Conservation (phyloP, 257 asterid species). For the Jacaranda mimosifolia region DNA sequence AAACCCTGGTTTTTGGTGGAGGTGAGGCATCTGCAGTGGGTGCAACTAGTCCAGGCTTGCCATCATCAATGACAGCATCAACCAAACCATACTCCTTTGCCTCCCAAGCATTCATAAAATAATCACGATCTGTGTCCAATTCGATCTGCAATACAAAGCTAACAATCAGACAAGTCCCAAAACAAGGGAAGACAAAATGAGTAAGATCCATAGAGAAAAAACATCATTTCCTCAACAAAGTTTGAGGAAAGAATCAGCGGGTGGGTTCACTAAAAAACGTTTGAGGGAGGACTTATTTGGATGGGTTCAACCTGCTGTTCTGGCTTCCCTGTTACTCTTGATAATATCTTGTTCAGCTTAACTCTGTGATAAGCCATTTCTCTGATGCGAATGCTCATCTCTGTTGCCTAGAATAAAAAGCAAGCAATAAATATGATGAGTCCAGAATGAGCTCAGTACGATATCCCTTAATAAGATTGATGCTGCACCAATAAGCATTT, state of each 20-base stretch:
- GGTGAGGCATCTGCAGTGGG: slow-evolving; percentile 68
- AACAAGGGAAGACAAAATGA: neutral
- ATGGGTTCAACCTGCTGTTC: slow-evolving; percentile 65
- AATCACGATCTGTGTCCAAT: slow-evolving; percentile 79
- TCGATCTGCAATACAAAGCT: slow-evolving; percentile 57
- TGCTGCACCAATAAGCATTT: neutral
- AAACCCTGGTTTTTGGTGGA: slow-evolving; percentile 81
- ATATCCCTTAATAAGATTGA: neutral
- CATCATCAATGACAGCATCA: slow-evolving; percentile 91
- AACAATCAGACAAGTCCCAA: neutral
- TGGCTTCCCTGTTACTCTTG: slow-evolving; percentile 87
- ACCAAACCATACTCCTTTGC: slow-evolving; percentile 91
- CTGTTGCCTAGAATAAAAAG: slow-evolving; percentile 66
- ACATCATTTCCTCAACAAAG: neutral
- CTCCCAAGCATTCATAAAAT: slow-evolving; percentile 95
- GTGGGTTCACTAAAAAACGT: neutral
- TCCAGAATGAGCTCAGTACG: neutral
- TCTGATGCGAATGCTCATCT: slow-evolving; percentile 83
- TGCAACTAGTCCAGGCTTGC: slow-evolving; percentile 93
- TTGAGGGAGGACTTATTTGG: neutral
- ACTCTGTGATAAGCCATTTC: slow-evolving; percentile 83
- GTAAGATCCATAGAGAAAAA: neutral
- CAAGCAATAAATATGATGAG: slow-evolving; percentile 9
- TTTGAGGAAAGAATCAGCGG: neutral
- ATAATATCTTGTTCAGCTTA: slow-evolving; percentile 87